Percentiles rank a stretch among this genome's conserved stretches.
Evolutionary conservation across 2,329 filamentous ascomycete genomes (phyloP).

Genomic region (Emmonsiellopsis sp.): DNA sequence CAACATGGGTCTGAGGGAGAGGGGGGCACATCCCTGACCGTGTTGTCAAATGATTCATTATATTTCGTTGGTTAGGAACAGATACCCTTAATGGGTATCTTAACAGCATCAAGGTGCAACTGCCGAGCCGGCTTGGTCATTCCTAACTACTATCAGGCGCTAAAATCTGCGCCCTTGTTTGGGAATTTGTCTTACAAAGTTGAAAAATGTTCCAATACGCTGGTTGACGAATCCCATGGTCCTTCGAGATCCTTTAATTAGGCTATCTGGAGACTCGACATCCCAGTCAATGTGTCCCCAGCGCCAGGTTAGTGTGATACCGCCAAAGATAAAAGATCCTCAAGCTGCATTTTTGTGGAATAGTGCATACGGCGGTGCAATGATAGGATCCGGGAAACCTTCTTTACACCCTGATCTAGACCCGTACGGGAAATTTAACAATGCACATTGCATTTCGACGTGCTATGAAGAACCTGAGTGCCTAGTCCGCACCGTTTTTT

Average conservation of each 20-base stretch:
- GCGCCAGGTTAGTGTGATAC: background rate
- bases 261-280: background rate
- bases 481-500: conserved; percentile 1
- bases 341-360: background rate
- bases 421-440: background rate
- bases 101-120: background rate
- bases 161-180: background rate
- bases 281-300: background rate
- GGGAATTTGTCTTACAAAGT: background rate
- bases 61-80: background rate
- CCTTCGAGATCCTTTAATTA: background rate
- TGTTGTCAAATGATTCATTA: background rate
- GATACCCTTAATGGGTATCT: background rate
- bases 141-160: background rate
- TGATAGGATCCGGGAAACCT: background rate
- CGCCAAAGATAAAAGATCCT: background rate
- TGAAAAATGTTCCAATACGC: background rate
- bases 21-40: background rate
- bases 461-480: background rate
- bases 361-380: background rate
- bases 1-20: background rate
- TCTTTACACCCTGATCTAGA: background rate
- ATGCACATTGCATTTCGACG: background rate
- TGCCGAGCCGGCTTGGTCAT: background rate
- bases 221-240: background rate